Conservation (phyloP, 352 stramenopile species). For the Phytophthora chlamydospora region DNA sequence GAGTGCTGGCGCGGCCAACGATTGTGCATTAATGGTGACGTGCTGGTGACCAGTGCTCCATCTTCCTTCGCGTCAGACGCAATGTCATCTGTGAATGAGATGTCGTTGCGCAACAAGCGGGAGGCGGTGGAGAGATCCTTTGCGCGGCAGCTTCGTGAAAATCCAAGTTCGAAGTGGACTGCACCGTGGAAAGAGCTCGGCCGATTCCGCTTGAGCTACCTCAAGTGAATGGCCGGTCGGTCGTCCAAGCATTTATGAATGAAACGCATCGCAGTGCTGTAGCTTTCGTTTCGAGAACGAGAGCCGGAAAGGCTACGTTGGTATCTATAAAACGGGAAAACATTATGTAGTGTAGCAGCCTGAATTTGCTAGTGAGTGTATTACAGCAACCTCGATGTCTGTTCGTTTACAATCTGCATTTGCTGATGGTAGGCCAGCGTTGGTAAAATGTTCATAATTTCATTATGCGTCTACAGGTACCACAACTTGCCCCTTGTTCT, state of each 20-base stretch:
- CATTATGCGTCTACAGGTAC: constrained; percentile 16
- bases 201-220: constrained; percentile 40
- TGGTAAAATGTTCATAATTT: neutral
- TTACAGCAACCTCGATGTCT: too few relatives aligned
- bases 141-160: constrained; percentile 15
- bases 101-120: constrained; percentile 50
- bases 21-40: constrained; percentile 53
- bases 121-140: constrained; percentile 24
- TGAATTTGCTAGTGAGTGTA: too few relatives aligned
- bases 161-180: constrained; percentile 12
- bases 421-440: too few relatives aligned
- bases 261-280: too few relatives aligned
- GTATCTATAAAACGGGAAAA: too few relatives aligned
- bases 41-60: constrained; percentile 36
- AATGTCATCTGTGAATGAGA: constrained; percentile 40
- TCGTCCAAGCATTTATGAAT: too few relatives aligned
- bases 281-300: too few relatives aligned
- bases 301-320: too few relatives aligned
- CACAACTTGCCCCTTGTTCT: constrained; percentile 1
- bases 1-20: constrained; percentile 49
- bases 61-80: constrained; percentile 41
- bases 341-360: too few relatives aligned
- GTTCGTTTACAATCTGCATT: too few relatives aligned
- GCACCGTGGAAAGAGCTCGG: constrained; percentile 35
- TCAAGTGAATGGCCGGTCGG: constrained; percentile 5